Evolutionary conservation across 2,329 filamentous ascomycete genomes (phyloP).

Genomic region (Xenosphaeropsis pyriputrescens): DNA sequence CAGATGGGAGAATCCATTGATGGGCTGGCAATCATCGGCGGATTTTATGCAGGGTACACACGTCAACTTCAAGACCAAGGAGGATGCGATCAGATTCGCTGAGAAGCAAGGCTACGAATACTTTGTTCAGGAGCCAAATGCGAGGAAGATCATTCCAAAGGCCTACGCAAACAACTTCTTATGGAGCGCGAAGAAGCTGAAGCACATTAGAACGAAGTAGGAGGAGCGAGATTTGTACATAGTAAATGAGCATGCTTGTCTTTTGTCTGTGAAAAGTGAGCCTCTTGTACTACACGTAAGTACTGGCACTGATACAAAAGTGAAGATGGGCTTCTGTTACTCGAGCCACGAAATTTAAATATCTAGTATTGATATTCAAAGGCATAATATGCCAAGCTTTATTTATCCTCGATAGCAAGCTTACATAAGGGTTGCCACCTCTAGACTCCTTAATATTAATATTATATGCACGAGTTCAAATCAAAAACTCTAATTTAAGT

Average conservation of each 20-base stretch:
- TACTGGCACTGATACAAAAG: no score
- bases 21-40: conserved; percentile 95
- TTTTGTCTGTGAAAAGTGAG: no score
- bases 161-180: conserved; percentile 95
- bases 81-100: conserved; percentile 87
- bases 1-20: conserved; percentile 95
- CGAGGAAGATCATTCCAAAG: conserved; percentile 75
- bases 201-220: conserved; percentile 73
- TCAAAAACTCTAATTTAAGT: no score
- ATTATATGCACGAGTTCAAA: no score
- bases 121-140: conserved; percentile 94
- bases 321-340: no score
- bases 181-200: conserved; percentile 73
- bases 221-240: conserved; percentile 12
- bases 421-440: no score
- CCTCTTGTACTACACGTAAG: no score
- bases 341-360: no score
- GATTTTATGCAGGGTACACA: conserved; percentile 93
- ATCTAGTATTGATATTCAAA: no score
- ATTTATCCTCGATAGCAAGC: no score
- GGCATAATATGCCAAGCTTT: no score
- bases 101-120: conserved; percentile 99
- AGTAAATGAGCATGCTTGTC: neutral
- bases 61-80: conserved; percentile 81
- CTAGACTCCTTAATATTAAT: no score